Evolutionary conservation across 108 stramenopile species (phyloP), one percentile per base, ranked within the genome.

Genomic region (Craspedostauros australis): DNA sequence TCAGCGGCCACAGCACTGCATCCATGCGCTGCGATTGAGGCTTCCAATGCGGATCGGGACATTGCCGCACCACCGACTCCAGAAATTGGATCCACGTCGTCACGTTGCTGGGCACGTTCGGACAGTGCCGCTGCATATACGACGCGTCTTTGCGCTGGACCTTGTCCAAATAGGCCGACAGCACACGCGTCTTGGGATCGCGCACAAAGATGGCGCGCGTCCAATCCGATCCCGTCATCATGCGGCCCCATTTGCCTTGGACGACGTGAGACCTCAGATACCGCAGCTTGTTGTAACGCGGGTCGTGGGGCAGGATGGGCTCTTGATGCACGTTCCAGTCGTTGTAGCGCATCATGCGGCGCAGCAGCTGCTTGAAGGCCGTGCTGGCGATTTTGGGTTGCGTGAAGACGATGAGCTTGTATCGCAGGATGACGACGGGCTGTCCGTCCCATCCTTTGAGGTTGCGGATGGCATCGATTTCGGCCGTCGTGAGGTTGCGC

Each of bases 201-300:
- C 84, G 41, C 0, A 85, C 79, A 43, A 85, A 75, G 9, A 77
- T 62, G 2, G 84, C 82, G 29, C 70, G 37, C 2, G 78, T 77
- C 78, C 78, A 84, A 5, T 58, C 46, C 0, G 46, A 31, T 41
- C 38, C 38, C 2, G 70, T 75, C 65, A 84, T 43, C 55, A 84
- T 84, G 0, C 34, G 16, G 21, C 40, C 26, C 0, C 76, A 78
- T 20, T 60, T 38, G 8, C 51, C 50, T 9, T 67, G 12, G 1
- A 62, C 24, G 50, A 73, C 80, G 32, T 79, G 42, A n/a, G n/a
- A n/a, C 46, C 58, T 54, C 5, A 79, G 47, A 29, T 70, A 73
- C 24, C 49, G 57, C 40, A 84, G 39, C 3, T 73, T 73, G 39
- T 84, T 84, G 3, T 42, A 32, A 24, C 29, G 25, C 3, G 63